These are phyloP conservation scores for Rhodofomes roseus DNA, from an alignment of 1,284 basidiomycete genomes.

Conservation along the genomic window DNA sequence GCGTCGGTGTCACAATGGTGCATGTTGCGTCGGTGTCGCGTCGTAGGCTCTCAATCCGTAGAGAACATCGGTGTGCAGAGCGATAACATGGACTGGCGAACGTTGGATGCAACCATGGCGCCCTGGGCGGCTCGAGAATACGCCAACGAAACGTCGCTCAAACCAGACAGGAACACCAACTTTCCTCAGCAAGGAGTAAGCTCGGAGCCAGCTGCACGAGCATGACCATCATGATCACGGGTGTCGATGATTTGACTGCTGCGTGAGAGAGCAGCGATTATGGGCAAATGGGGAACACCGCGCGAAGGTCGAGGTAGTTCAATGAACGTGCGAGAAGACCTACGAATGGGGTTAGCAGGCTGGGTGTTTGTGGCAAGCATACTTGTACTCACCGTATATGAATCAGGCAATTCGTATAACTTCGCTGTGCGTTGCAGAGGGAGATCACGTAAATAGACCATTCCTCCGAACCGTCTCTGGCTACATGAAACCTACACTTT, in stretches of 20 bases:
- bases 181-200: neutral
- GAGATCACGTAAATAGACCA: neutral
- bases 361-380: neutral
- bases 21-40: too few relatives aligned
- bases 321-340: neutral
- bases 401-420: neutral
- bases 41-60: too few relatives aligned
- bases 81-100: too few relatives aligned
- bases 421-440: too few relatives aligned
- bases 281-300: neutral
- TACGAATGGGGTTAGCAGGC: neutral
- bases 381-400: neutral
- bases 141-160: neutral
- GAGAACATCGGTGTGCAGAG: too few relatives aligned
- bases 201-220: neutral
- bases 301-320: neutral
- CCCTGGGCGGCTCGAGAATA: neutral
- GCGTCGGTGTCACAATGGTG: too few relatives aligned
- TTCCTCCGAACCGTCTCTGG: neutral
- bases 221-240: neutral
- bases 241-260: neutral
- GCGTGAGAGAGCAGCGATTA: neutral
- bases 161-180: neutral
- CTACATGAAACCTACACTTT: neutral
- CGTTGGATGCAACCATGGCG: too few relatives aligned